Percentiles rank a stretch among this genome's conserved stretches.
Conservation (phyloP, 129 eudicot genomes). For the Saposhnikovia divaricata region DNA sequence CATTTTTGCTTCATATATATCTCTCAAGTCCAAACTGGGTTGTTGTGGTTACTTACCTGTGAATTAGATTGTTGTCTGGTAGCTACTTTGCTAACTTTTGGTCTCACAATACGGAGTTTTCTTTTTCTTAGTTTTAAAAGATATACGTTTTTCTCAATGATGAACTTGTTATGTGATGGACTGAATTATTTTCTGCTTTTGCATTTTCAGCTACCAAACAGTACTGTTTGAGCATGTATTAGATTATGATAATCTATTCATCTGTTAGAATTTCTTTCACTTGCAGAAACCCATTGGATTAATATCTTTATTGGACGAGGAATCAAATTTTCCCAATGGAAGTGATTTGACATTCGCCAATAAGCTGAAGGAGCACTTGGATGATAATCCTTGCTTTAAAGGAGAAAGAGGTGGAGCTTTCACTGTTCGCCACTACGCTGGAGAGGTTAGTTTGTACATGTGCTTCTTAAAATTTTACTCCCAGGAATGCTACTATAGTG, state of each 20-base stretch:
- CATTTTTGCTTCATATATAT: not conserved
- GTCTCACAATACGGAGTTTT: not conserved
- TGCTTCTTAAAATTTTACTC: not conserved
- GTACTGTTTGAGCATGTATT: not conserved
- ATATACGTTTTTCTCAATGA: not conserved
- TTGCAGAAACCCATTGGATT: slow-evolving; percentile 7
- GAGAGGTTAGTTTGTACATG: not conserved
- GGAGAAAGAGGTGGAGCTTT: slow-evolving; percentile 5
- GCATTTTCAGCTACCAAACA: not conserved
- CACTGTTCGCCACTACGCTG: not conserved
- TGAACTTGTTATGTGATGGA: not conserved
- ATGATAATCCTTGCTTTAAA: not conserved
- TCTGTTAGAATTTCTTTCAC: not conserved
- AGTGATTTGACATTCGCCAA: slow-evolving; percentile 4
- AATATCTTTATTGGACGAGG: slow-evolving; percentile 5
- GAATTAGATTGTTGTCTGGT: not conserved
- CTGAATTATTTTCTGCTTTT: not conserved
- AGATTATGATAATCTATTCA: not conserved
- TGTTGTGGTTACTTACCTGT: not conserved
- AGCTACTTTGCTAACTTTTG: not conserved
- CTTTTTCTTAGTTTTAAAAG: not conserved
- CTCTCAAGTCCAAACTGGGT: not conserved
- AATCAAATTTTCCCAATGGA: slow-evolving; percentile 1
- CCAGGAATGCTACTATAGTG: not conserved
- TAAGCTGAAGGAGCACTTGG: slow-evolving; percentile 3